Conservation (phyloP, 1,139 yeast species). For the Yamadazyma sp. region DNA sequence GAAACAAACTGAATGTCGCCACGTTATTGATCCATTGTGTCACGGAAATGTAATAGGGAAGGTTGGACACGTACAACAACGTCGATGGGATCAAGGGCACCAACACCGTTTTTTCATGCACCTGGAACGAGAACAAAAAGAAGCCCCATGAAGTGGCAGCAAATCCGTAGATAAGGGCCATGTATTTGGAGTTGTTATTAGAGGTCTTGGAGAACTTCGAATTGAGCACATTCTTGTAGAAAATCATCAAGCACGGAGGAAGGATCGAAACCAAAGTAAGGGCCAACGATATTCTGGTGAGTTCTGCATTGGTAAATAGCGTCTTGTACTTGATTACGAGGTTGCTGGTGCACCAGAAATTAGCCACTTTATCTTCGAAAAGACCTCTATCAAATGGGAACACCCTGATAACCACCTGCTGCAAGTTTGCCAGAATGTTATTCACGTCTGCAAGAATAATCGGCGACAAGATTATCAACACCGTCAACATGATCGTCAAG, state of each 20-base stretch:
- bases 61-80: constrained; percentile 59
- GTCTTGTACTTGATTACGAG: constrained; percentile 67
- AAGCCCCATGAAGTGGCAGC: constrained; percentile 86
- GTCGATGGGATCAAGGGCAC: constrained; percentile 87
- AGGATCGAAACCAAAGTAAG: constrained; percentile 65
- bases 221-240: constrained; percentile 51
- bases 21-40: constrained; percentile 86
- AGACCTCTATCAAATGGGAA: constrained; percentile 93
- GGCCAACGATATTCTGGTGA: constrained; percentile 61
- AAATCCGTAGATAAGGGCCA: constrained; percentile 59
- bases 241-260: constrained; percentile 62
- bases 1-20: constrained; percentile 84
- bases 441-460: constrained; percentile 33
- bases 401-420: constrained; percentile 58
- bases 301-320: constrained; percentile 53
- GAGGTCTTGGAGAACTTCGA: constrained; percentile 19
- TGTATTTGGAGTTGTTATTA: constrained; percentile 18
- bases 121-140: constrained; percentile 89
- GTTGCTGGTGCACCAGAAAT: constrained; percentile 93
- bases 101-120: constrained; percentile 88
- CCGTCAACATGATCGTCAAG: constrained; percentile 57
- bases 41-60: constrained; percentile 62
- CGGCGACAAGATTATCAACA: constrained; percentile 58
- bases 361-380: constrained; percentile 98
- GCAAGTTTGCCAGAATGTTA: constrained; percentile 18